Percentiles rank a stretch among this genome's conserved stretches.
phyloP scores from a whole-genome alignment of 2,329 filamentous ascomycete genomes.

The Tetracladium maxilliforme region DNA sequence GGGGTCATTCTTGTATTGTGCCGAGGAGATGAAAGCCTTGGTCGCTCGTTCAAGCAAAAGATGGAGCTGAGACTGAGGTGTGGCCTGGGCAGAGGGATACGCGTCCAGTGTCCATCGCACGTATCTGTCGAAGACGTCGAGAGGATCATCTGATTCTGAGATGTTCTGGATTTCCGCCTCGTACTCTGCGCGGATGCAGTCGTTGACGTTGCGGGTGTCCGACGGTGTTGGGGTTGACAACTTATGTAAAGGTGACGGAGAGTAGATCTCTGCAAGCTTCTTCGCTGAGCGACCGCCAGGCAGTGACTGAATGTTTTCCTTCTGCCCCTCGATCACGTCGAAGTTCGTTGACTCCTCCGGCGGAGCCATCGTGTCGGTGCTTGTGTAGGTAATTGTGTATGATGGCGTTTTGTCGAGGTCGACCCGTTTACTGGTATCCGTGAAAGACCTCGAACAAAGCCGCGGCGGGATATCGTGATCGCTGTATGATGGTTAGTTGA shows the following conservation, averaged over 20 bases:
- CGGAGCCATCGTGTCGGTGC: constrained; percentile 24
- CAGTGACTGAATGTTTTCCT: constrained; percentile 94
- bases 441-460: too few relatives aligned
- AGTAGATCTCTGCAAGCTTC: constrained; percentile 73
- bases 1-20: constrained; percentile 89
- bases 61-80: constrained; percentile 78
- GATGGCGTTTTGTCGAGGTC: background rate
- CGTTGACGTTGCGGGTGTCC: constrained; percentile 64
- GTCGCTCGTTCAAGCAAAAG: constrained; percentile 85
- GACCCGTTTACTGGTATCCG: too few relatives aligned
- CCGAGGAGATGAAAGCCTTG: constrained; percentile 69
- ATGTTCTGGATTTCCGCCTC: constrained; percentile 70
- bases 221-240: constrained; percentile 50
- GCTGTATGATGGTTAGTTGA: too few relatives aligned
- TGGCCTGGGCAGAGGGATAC: constrained; percentile 88
- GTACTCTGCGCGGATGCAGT: constrained; percentile 67
- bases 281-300: constrained; percentile 79
- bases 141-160: constrained; percentile 81
- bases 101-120: constrained; percentile 93
- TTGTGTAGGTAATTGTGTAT: background rate
- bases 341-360: constrained; percentile 52
- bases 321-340: constrained; percentile 88
- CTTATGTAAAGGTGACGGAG: constrained; percentile 45
- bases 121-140: constrained; percentile 92
- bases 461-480: too few relatives aligned